These are phyloP conservation scores for Adansonia rubrostipa DNA, from an alignment of 441 rosid species.

Conservation along the genomic window DNA sequence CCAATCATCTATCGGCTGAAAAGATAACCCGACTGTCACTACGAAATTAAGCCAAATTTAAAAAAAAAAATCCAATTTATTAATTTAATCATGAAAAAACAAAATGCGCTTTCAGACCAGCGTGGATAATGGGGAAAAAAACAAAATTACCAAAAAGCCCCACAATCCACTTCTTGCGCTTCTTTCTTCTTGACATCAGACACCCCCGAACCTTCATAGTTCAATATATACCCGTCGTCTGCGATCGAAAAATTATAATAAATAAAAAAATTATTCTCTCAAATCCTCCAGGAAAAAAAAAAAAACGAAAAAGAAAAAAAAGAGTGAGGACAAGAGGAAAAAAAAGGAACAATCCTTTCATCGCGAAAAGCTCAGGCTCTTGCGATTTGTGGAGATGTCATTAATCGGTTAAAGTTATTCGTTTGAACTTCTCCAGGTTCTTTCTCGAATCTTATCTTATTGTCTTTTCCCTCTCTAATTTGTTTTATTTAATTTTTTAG, in stretches of 20 bases:
- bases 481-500: neutral
- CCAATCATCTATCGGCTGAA: too few species aligned
- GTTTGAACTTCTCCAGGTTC: slow-evolving; percentile 30
- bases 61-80: too few species aligned
- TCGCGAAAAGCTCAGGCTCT: slow-evolving; percentile 1
- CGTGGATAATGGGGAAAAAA: neutral
- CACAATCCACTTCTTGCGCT: neutral
- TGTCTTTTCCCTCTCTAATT: neutral
- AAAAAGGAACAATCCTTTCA: neutral
- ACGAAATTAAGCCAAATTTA: too few species aligned
- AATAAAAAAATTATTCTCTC: neutral
- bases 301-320: neutral
- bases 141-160: slow-evolving; percentile 11
- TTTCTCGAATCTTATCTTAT: slow-evolving; percentile 18
- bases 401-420: slow-evolving; percentile 21
- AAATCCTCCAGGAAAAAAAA: neutral
- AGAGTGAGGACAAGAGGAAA: neutral
- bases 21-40: too few species aligned
- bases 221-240: slow-evolving; percentile 6
- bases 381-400: slow-evolving; percentile 22
- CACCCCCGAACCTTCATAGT: slow-evolving; percentile 12
- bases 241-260: slow-evolving; percentile 9
- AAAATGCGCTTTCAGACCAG: neutral
- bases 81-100: too few species aligned
- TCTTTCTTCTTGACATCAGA: neutral